Percentiles rank a stretch among this genome's conserved stretches.
Conservation (phyloP, 2,329 filamentous ascomycete species). For the Verticillium longisporum region DNA sequence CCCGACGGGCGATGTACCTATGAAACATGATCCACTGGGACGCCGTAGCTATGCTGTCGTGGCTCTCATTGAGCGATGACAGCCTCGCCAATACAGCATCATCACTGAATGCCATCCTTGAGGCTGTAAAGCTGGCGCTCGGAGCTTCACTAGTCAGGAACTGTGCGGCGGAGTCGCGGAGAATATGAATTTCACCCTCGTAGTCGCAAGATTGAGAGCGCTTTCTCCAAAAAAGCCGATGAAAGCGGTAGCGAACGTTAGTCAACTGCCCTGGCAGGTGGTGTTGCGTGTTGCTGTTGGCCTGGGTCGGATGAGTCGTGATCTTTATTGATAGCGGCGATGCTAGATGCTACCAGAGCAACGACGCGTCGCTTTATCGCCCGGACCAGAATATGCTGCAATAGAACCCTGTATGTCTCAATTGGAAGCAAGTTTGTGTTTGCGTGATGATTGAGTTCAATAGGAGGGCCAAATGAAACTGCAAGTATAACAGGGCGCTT, state of each 20-base stretch:
- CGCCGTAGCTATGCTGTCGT: conserved; percentile 92
- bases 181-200: background rate
- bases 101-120: conserved; percentile 84
- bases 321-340: background rate
- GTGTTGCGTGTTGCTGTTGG: background rate
- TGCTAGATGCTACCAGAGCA: background rate
- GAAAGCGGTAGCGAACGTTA: background rate
- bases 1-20: conserved; percentile 52
- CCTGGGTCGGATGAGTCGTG: background rate
- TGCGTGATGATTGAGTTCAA: background rate
- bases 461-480: background rate
- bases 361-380: background rate
- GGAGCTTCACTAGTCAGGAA: background rate
- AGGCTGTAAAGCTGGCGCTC: background rate
- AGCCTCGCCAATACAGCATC: conserved; percentile 94
- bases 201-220: background rate
- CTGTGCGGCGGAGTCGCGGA: background rate
- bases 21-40: conserved; percentile 99
- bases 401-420: background rate
- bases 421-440: background rate
- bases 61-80: conserved; percentile 90
- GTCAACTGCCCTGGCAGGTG: background rate
- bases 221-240: background rate
- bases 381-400: background rate
- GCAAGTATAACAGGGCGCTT: background rate